A percentile compares a stretch with the other conserved stretches of the same genome.
Conservation (phyloP, 345 rosid genomes). For the Pseudoturritis turrita region DNA sequence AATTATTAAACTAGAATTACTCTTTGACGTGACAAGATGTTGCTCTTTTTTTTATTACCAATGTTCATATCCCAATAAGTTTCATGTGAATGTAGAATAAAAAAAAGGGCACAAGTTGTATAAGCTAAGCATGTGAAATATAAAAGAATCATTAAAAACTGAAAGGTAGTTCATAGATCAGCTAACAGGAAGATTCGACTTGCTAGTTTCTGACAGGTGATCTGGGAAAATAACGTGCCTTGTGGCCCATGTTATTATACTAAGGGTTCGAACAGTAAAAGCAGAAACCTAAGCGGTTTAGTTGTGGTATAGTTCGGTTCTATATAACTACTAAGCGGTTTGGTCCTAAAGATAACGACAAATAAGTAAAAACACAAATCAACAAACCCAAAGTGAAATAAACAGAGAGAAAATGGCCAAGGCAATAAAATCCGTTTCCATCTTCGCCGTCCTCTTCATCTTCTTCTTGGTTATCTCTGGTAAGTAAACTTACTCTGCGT, state of each 20-base stretch:
- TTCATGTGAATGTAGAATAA: not conserved
- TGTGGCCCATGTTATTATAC: no score
- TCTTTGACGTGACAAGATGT: not conserved
- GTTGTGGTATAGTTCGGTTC: constrained; percentile 8
- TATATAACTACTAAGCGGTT: not conserved
- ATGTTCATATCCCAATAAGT: not conserved
- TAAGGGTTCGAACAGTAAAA: no score
- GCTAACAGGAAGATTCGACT: no score
- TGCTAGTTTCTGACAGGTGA: no score
- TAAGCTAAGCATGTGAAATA: not conserved
- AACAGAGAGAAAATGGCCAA: constrained; percentile 5
- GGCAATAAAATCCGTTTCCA: constrained; percentile 9
- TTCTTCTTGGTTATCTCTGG: constrained; percentile 23
- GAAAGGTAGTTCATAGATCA: no score
- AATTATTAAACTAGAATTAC: not conserved
- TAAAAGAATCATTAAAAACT: not conserved
- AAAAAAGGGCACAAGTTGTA: not conserved
- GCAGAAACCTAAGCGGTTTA: no score
- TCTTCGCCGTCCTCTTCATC: constrained; percentile 3
- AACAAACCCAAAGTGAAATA: not conserved
- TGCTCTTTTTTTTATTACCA: not conserved
- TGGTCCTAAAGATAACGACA: not conserved
- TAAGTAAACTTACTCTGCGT: not conserved
- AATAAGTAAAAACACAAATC: not conserved
- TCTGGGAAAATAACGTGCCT: no score